Conservation (phyloP, 805 yeast species). For the Pichia sporocuriosa region DNA sequence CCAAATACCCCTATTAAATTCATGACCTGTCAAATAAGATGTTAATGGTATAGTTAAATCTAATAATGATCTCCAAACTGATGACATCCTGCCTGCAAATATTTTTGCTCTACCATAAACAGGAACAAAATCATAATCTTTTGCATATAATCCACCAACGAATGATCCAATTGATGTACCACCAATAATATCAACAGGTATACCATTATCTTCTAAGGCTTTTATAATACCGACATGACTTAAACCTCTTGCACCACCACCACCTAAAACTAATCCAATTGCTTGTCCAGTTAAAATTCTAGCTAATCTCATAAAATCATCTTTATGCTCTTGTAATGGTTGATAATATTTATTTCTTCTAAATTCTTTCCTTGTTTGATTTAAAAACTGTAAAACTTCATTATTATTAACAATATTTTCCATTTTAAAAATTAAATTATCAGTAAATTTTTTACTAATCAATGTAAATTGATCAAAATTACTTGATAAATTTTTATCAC, state of each 20-base stretch:
- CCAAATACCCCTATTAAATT: slow-evolving; percentile 96
- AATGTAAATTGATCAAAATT: slow-evolving; percentile 17
- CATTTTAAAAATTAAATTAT: slow-evolving; percentile 23
- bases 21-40: slow-evolving; percentile 95
- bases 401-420: slow-evolving; percentile 23
- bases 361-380: slow-evolving; percentile 23
- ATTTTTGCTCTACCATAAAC: slow-evolving; percentile 85
- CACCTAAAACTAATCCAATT: slow-evolving; percentile 90
- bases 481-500: slow-evolving; percentile 7
- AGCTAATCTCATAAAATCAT: slow-evolving; percentile 85
- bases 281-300: slow-evolving; percentile 88
- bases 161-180: slow-evolving; percentile 97
- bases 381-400: slow-evolving; percentile 25
- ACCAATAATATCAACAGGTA: slow-evolving; percentile 90
- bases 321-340: slow-evolving; percentile 54
- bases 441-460: slow-evolving; percentile 22
- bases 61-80: slow-evolving; percentile 75
- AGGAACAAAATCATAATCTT: slow-evolving; percentile 85
- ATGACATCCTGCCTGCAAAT: slow-evolving; percentile 74
- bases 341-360: slow-evolving; percentile 24
- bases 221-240: slow-evolving; percentile 88
- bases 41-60: slow-evolving; percentile 93
- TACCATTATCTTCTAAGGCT: slow-evolving; percentile 85
- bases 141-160: slow-evolving; percentile 91
- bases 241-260: slow-evolving; percentile 96